phyloP scores from a whole-genome alignment of 2,329 filamentous ascomycete genomes.

The Colletotrichum sp. region DNA sequence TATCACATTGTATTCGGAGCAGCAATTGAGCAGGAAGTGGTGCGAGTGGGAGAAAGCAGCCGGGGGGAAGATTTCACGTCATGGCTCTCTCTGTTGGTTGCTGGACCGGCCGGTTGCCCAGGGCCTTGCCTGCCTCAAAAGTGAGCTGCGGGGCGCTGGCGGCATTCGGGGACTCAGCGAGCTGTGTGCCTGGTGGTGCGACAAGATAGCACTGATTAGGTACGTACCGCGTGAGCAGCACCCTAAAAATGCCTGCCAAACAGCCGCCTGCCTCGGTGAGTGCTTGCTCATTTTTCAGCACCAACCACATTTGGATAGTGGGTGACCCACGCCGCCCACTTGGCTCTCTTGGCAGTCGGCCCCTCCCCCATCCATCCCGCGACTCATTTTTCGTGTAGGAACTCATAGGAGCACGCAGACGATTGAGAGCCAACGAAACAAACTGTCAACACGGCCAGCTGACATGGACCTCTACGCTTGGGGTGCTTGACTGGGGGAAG shows the following conservation, averaged over 20 bases:
- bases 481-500: neutral
- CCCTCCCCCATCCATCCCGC: neutral
- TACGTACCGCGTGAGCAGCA: neutral
- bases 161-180: constrained; percentile 14
- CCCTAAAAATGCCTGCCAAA: neutral
- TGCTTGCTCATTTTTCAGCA: neutral
- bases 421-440: neutral
- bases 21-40: neutral
- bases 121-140: constrained; percentile 5
- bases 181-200: neutral
- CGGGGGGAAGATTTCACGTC: constrained; percentile 9
- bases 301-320: neutral
- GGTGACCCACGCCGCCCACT: neutral
- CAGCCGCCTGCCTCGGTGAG: neutral
- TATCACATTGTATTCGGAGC: constrained; percentile 15
- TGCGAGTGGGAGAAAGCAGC: neutral
- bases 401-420: neutral
- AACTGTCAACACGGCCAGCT: neutral
- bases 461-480: neutral
- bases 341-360: neutral
- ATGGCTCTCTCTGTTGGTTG: constrained; percentile 19
- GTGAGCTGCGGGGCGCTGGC: constrained; percentile 15
- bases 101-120: constrained; percentile 11
- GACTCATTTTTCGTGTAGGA: neutral
- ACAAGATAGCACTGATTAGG: neutral